Conservation (phyloP, 805 yeast species). For the Hanseniaspora valbyensis region DNA sequence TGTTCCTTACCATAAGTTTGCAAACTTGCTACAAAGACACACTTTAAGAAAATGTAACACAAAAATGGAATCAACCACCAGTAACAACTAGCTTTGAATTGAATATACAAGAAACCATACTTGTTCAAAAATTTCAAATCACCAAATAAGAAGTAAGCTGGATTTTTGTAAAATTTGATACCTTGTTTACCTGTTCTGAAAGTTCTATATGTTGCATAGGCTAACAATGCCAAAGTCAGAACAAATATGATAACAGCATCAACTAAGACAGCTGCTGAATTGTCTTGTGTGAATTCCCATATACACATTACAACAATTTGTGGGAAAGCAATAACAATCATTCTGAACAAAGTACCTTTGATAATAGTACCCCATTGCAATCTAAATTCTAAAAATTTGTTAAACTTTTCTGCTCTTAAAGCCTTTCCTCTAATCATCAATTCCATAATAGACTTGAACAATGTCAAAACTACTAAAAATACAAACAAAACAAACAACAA, state of each 20-base stretch:
- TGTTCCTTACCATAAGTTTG: constrained; percentile 74
- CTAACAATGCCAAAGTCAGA: constrained; percentile 46
- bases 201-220: constrained; percentile 67
- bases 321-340: constrained; percentile 75
- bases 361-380: constrained; percentile 71
- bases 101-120: constrained; percentile 87
- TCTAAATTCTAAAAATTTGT: constrained; percentile 67
- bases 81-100: constrained; percentile 75
- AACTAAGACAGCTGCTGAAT: constrained; percentile 72
- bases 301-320: constrained; percentile 69
- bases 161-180: constrained; percentile 62
- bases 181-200: constrained; percentile 65
- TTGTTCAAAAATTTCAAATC: constrained; percentile 69
- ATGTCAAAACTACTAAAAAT: constrained; percentile 42
- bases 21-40: constrained; percentile 75
- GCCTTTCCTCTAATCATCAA: constrained; percentile 45
- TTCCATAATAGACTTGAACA: constrained; percentile 62
- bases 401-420: constrained; percentile 39
- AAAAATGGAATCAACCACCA: constrained; percentile 67
- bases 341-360: constrained; percentile 80
- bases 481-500: constrained; percentile 66
- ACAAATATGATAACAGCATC: constrained; percentile 64
- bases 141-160: constrained; percentile 84
- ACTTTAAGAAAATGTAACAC: constrained; percentile 55
- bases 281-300: constrained; percentile 80